Conservation (phyloP, 108 stramenopile species). For the Nannochloropsis salina region DNA sequence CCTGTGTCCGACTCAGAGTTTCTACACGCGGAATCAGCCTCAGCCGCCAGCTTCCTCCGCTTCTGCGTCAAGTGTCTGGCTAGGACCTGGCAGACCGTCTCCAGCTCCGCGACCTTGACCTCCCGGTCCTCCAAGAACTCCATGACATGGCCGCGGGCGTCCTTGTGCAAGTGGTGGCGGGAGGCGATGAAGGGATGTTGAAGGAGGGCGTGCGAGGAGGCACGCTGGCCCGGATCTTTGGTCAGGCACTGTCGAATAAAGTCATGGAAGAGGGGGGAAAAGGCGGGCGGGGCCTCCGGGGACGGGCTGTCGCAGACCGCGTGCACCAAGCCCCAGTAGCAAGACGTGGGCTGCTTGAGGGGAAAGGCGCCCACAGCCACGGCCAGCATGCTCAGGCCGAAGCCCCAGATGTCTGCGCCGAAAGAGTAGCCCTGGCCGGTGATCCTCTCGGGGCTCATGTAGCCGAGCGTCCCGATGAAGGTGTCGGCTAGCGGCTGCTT, state of each 20-base stretch:
- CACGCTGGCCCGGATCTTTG: slow-evolving; percentile 48
- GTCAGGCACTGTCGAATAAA: slow-evolving; percentile 40
- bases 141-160: background rate
- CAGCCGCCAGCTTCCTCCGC: background rate
- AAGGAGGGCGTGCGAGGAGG: slow-evolving; percentile 20
- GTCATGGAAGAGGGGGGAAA: slow-evolving; percentile 8
- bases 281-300: slow-evolving; percentile 21
- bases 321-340: slow-evolving; percentile 31
- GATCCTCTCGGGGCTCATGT: slow-evolving; percentile 64
- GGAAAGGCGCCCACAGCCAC: slow-evolving; percentile 68
- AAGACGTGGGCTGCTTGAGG: slow-evolving; percentile 16
- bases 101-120: slow-evolving; percentile 1
- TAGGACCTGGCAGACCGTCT: background rate
- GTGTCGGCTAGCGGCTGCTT: slow-evolving; percentile 54
- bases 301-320: slow-evolving; percentile 23
- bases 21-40: background rate
- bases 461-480: slow-evolving; percentile 64
- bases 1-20: background rate
- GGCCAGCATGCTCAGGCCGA: slow-evolving; percentile 81
- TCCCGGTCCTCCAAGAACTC: background rate
- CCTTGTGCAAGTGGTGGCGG: slow-evolving; percentile 19
- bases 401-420: slow-evolving; percentile 59
- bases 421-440: slow-evolving; percentile 52
- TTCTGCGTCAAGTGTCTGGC: background rate
- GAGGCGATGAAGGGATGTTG: background rate